Percentiles rank a stretch among this genome's conserved stretches.
Evolutionary conservation across 306 rosid species (phyloP).

Genomic region (Acacia crassicarpa): DNA sequence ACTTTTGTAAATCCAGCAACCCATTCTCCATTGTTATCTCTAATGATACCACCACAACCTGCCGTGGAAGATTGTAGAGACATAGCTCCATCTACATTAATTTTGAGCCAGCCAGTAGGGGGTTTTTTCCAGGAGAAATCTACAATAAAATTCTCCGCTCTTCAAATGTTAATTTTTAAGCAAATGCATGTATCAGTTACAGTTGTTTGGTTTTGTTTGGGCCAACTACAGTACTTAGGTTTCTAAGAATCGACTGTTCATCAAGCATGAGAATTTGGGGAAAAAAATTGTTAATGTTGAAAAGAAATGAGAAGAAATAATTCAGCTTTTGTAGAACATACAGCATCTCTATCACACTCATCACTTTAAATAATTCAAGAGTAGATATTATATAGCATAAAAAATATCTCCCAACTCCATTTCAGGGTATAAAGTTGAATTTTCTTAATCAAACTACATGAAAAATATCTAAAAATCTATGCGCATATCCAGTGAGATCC

Average conservation of each 20-base stretch:
- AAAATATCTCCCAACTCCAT: neutral
- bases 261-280: neutral
- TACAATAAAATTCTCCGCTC: neutral
- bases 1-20: no score
- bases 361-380: neutral
- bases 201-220: neutral
- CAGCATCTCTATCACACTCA: neutral
- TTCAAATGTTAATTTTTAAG: neutral
- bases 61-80: no score
- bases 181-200: neutral
- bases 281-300: neutral
- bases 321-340: neutral
- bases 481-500: neutral
- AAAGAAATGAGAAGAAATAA: neutral
- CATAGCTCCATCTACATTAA: no score
- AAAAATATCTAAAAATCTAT: neutral
- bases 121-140: no score
- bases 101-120: no score
- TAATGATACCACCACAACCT: no score
- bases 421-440: neutral
- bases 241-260: neutral
- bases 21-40: no score
- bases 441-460: neutral
- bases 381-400: neutral
- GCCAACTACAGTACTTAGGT: neutral